Percentiles rank a stretch among this genome's conserved stretches.
Conservation (phyloP, 805 yeast genomes). For the Lipomyces kockii region DNA sequence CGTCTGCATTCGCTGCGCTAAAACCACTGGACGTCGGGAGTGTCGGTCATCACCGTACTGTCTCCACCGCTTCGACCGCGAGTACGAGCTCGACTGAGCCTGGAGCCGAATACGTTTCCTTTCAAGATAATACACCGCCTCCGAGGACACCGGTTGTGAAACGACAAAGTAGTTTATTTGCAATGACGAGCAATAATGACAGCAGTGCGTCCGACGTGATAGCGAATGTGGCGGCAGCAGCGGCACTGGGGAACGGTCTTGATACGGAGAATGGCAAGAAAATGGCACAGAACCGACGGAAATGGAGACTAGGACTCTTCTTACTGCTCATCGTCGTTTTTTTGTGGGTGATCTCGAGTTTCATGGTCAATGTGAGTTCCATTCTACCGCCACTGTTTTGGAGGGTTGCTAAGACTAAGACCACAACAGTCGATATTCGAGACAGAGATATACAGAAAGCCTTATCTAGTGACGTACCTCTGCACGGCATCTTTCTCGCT, state of each 20-base stretch:
- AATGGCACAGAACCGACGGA: slow-evolving; percentile 5
- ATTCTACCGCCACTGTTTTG: neutral
- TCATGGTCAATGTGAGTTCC: slow-evolving; percentile 68
- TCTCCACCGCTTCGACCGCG: neutral
- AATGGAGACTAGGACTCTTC: slow-evolving; percentile 31
- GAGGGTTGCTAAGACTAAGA: neutral
- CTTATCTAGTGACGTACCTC: slow-evolving; percentile 88
- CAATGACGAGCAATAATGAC: slow-evolving; percentile 5
- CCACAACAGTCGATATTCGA: slow-evolving; percentile 56
- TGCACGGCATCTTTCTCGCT: slow-evolving; percentile 85
- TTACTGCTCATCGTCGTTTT: slow-evolving; percentile 30
- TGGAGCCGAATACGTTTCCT: slow-evolving; percentile 16
- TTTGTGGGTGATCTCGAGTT: slow-evolving; percentile 86
- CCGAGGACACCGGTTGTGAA: slow-evolving; percentile 13
- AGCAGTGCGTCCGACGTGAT: neutral
- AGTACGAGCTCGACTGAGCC: slow-evolving; percentile 3
- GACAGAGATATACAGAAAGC: slow-evolving; percentile 74
- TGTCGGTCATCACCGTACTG: neutral
- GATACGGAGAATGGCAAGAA: neutral
- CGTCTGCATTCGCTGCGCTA: neutral
- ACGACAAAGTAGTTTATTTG: slow-evolving; percentile 10
- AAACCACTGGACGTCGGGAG: neutral
- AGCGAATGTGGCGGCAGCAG: neutral
- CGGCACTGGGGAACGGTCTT: neutral
- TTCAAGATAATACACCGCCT: slow-evolving; percentile 15